Base-by-base conservation (phyloP, 2,329 filamentous ascomycete species). In the Ceratocystis cacaofunesta region DNA sequence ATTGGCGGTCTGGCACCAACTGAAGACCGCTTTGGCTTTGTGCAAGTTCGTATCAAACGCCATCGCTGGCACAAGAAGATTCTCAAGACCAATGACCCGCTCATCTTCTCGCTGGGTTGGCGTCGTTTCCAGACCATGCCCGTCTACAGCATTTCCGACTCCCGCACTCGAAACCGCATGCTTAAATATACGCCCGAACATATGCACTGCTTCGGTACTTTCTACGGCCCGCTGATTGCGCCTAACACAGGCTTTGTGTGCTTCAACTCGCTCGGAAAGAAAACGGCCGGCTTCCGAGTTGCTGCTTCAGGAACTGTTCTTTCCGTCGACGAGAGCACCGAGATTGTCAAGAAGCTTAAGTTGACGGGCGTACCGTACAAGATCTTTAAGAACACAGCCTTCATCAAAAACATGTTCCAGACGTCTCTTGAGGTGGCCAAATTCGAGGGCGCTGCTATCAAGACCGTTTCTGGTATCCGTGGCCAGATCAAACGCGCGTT, bases 31-130 rank as follows among this genome's bases (percentile, higher is more conserved):
- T 96, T 96, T 74, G 95, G 94, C 7, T 97, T 89, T 73, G 87
- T 97, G 7, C 94, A 99, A 75, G 87, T 96, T 66, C 86, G 95
- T 62, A 95, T 99, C 79, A 99, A 99, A 82, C 84, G 91, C 64
- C 94, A 99, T 75, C 83, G 94, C 70, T 99, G 95, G 95, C 94
- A 99, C 78, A 96, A 96, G 83, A 95, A 94, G 79, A 97, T 97
- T 70, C 81, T 99, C 70, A 99, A 99, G 79, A 97, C 91, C 43
- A 96, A 95, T 73, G 94, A 99, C 72, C 95, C 94, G 17, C 82
- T 99, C 63, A 96, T 99, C 73, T 94, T 99, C 79, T 96, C 92
- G 1, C 81, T 99, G 55, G 94, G 94, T 52, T 99, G 94, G 94
- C 83, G 94, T 62, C 84, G 94, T 68, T 99, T 99, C 79, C 94